phyloP scores from a whole-genome alignment of 2,329 filamentous ascomycete genomes.

The Beauveria brongniartii region DNA sequence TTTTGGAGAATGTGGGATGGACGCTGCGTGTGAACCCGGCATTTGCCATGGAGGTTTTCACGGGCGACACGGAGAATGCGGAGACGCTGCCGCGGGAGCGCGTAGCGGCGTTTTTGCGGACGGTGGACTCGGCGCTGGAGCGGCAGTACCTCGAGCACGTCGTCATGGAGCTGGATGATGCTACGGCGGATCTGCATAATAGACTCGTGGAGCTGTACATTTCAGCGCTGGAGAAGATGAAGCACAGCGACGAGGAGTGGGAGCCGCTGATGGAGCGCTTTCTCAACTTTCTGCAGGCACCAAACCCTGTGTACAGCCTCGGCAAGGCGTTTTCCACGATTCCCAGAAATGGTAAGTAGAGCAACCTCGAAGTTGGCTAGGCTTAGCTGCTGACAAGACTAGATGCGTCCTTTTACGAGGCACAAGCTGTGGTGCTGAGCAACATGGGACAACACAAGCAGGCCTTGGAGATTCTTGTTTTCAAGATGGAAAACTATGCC shows the following conservation, averaged over 20 bases:
- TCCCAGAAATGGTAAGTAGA: slow-evolving; percentile 62
- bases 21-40: slow-evolving; percentile 64
- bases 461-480: slow-evolving; percentile 95
- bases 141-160: slow-evolving; percentile 84
- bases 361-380: background rate
- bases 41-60: slow-evolving; percentile 84
- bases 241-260: slow-evolving; percentile 41
- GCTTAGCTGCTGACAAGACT: slow-evolving; percentile 13
- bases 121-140: slow-evolving; percentile 63
- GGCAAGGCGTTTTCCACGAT: slow-evolving; percentile 69
- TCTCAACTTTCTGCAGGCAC: slow-evolving; percentile 66
- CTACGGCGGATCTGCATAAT: slow-evolving; percentile 81
- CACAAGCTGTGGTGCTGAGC: slow-evolving; percentile 81
- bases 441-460: slow-evolving; percentile 95
- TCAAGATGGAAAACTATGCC: slow-evolving; percentile 75
- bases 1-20: slow-evolving; percentile 89
- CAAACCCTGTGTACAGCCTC: slow-evolving; percentile 67
- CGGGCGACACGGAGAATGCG: slow-evolving; percentile 89
- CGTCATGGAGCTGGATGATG: slow-evolving; percentile 77
- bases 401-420: slow-evolving; percentile 84
- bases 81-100: slow-evolving; percentile 74
- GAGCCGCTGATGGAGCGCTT: slow-evolving; percentile 56
- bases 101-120: slow-evolving; percentile 66
- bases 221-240: slow-evolving; percentile 45
- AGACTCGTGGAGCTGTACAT: slow-evolving; percentile 62